phyloP scores from a whole-genome alignment of 257 asterid genomes.

The Solanum sejunctum region DNA sequence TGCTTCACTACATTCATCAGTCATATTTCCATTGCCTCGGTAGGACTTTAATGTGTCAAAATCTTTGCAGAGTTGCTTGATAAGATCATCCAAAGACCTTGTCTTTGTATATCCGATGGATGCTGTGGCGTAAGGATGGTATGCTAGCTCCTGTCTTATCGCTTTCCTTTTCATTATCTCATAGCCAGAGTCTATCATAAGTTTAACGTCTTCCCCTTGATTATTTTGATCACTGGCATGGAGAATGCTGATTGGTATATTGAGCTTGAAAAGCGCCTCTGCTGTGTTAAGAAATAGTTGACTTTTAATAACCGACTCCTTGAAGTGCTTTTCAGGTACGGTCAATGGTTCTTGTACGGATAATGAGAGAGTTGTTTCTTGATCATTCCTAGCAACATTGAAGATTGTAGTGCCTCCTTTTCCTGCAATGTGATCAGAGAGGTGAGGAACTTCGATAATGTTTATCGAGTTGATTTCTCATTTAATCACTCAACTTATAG shows the following conservation, averaged over 20 bases:
- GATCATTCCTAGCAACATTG: slow-evolving; percentile 1
- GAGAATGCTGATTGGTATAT: slow-evolving; percentile 49
- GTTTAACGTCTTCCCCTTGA: slow-evolving; percentile 30
- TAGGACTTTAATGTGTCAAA: slow-evolving; percentile 36
- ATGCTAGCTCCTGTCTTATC: slow-evolving; percentile 32
- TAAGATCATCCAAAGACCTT: slow-evolving; percentile 51
- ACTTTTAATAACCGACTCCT: slow-evolving; percentile 47
- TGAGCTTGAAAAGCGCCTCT: slow-evolving; percentile 84
- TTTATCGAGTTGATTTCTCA: background rate
- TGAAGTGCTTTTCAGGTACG: slow-evolving; percentile 59
- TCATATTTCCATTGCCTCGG: slow-evolving; percentile 14
- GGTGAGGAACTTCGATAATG: background rate
- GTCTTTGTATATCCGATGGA: slow-evolving; percentile 10
- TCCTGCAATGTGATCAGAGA: slow-evolving; percentile 6
- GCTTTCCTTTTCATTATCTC: slow-evolving; percentile 75
- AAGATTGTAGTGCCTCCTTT: slow-evolving; percentile 3
- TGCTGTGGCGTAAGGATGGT: slow-evolving; percentile 22
- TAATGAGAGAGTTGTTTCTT: background rate
- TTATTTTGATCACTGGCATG: slow-evolving; percentile 30
- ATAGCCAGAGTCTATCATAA: slow-evolving; percentile 47
- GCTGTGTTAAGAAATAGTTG: slow-evolving; percentile 62
- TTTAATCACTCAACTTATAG: too few relatives aligned
- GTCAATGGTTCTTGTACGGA: slow-evolving; percentile 33
- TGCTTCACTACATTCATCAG: slow-evolving; percentile 31
- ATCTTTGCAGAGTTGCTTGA: slow-evolving; percentile 53